Evolutionary conservation across 805 yeast genomes (phyloP), one percentile per base, ranked within the genome.

Genomic region (Cyberlindnera maritima): DNA sequence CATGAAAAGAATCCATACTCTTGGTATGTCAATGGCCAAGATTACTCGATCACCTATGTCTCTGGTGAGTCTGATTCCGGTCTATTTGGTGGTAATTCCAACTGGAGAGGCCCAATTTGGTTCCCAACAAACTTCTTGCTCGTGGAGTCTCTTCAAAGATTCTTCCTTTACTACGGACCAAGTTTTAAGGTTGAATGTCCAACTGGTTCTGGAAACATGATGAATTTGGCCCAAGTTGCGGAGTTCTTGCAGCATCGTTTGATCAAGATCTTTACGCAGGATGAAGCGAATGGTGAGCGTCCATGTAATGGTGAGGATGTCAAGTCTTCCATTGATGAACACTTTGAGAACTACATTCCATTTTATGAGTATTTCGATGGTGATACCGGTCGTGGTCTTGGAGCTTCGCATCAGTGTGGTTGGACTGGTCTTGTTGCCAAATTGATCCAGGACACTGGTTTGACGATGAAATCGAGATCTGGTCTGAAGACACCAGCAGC

Each of bases 61-160:
- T 85, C 96, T 5, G 96, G 96, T 26, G 96, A 88, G 61, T 85
- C 95, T 25, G 92, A 88, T 62, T 84, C 95, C 6, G 96, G 96
- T 5, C 79, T 91, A 79, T 90, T 90, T 75, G 97, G 97, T 42
- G 97, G 97, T 49, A 90, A 90, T 65, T 89, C 96, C 19, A 90
- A 90, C 67, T 90, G 97, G 97, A 77, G 97, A 65, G 97, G 97
- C 2, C 97, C 97, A 14, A 89, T 90, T 56, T 90, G 97, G 97
- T 89, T 90, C 74, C 96, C 97, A 18, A 88, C 88, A 12, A 90
- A 85, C 60, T 90, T 90, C 65, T 70, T 90, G 51, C 70, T 90
- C 34, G 88, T 90, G 48, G 97, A 90, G 69, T 81, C 96, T 0
- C 71, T 90, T 57, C 94, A 90, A 67, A 75, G 96, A 58, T 88